A percentile compares a stretch with the other conserved stretches of the same genome.
Evolutionary conservation across 352 stramenopile species (phyloP).

Genomic region (Globisporangium carolinianum): DNA sequence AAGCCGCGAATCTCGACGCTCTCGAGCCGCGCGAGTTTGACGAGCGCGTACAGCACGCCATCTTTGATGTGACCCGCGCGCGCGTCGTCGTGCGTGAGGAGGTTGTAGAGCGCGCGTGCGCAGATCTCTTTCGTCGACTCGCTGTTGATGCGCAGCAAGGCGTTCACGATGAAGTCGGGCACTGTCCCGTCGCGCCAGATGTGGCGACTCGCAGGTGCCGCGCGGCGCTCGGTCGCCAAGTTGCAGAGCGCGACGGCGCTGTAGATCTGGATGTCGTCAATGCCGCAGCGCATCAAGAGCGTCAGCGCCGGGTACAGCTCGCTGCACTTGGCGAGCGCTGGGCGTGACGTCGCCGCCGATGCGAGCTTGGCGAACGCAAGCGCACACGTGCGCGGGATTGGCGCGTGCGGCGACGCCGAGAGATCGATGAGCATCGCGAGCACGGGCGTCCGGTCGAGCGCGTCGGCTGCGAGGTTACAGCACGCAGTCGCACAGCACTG

Average conservation of each 20-base stretch:
- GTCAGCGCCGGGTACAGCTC: slow-evolving; percentile 75
- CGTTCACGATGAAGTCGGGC: slow-evolving; percentile 87
- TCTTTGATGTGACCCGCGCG: slow-evolving; percentile 81
- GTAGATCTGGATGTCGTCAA: slow-evolving; percentile 87
- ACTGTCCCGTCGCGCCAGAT: slow-evolving; percentile 86
- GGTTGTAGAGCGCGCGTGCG: slow-evolving; percentile 76
- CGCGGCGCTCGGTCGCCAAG: slow-evolving; percentile 21
- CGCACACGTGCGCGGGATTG: slow-evolving; percentile 66
- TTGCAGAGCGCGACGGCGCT: slow-evolving; percentile 85
- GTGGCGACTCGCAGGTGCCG: slow-evolving; percentile 43
- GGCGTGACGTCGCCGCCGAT: slow-evolving; percentile 43
- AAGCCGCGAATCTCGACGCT: slow-evolving; percentile 76
- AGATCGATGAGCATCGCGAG: slow-evolving; percentile 79
- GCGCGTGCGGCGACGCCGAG: slow-evolving; percentile 47
- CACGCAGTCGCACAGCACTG: slow-evolving; percentile 66
- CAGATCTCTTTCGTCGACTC: slow-evolving; percentile 87
- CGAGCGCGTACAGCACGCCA: slow-evolving; percentile 80
- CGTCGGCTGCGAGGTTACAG: slow-evolving; percentile 68
- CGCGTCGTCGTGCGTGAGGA: slow-evolving; percentile 77
- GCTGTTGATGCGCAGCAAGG: slow-evolving; percentile 83
- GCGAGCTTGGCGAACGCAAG: slow-evolving; percentile 76
- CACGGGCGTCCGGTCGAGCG: slow-evolving; percentile 59
- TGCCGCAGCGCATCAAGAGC: slow-evolving; percentile 85
- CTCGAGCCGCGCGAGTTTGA: slow-evolving; percentile 80
- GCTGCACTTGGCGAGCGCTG: slow-evolving; percentile 51